These are phyloP conservation scores for Colletotrichum tropicicola DNA, from an alignment of 2,329 filamentous ascomycete genomes.

Conservation along the genomic window DNA sequence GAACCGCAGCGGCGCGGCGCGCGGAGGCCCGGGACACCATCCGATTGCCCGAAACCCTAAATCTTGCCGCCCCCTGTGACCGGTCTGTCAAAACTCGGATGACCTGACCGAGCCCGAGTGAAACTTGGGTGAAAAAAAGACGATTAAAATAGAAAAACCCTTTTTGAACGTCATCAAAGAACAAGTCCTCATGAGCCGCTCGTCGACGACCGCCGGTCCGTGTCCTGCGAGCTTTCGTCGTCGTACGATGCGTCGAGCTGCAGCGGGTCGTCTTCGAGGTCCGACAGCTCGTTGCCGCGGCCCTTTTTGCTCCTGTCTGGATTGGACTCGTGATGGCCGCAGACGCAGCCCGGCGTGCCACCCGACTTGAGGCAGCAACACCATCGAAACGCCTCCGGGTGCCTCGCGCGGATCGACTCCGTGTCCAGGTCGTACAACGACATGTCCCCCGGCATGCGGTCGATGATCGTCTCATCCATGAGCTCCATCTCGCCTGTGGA, in stretches of 20 bases:
- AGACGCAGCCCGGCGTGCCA: slow-evolving; percentile 18
- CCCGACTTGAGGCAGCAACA: slow-evolving; percentile 25
- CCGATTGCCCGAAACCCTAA: slow-evolving; percentile 15
- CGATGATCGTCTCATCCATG: slow-evolving; percentile 25
- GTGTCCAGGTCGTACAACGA: slow-evolving; percentile 28
- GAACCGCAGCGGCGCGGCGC: not conserved
- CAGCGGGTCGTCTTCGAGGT: slow-evolving; percentile 23
- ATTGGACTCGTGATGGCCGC: slow-evolving; percentile 29
- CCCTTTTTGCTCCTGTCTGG: slow-evolving; percentile 29
- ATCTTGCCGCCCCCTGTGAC: not conserved
- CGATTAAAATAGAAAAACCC: too few relatives aligned
- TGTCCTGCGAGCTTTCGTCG: not conserved
- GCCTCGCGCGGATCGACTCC: slow-evolving; percentile 20
- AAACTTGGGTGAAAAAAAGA: too few relatives aligned
- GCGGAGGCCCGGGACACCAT: not conserved
- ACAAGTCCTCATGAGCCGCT: not conserved
- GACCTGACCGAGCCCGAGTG: not conserved
- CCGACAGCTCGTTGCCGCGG: slow-evolving; percentile 23
- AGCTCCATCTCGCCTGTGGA: slow-evolving; percentile 26
- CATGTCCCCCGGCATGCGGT: slow-evolving; percentile 5
- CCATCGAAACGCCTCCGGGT: slow-evolving; percentile 31
- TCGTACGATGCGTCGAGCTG: slow-evolving; percentile 13
- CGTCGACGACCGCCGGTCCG: not conserved
- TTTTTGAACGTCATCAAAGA: too few relatives aligned
- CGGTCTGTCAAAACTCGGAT: not conserved